Conservation (phyloP, 169 alveolate genomes). For the Plasmodium blacklocki region DNA sequence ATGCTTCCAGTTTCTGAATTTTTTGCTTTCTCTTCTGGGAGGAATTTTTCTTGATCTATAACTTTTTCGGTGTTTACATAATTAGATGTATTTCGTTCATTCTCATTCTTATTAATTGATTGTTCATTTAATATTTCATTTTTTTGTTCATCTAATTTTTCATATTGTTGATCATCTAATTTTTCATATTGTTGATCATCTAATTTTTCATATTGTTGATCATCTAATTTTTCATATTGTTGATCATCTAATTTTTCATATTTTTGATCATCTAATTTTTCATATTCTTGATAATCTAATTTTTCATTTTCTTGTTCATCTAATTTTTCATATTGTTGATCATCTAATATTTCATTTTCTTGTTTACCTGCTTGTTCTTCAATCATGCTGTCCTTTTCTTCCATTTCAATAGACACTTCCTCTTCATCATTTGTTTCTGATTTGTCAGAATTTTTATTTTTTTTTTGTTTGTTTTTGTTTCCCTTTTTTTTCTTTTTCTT, state of each 20-base stretch:
- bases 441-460: neutral
- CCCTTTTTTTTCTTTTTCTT: constrained; percentile 19
- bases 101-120: neutral
- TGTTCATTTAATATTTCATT: neutral
- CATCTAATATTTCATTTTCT: neutral
- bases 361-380: neutral
- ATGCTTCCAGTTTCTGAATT: neutral
- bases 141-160: neutral
- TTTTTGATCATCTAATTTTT: no score
- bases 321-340: neutral
- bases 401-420: neutral
- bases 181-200: neutral
- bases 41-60: neutral
- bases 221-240: neutral
- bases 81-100: neutral
- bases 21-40: neutral
- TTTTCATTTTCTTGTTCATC: no score
- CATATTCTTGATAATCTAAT: no score
- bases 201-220: neutral
- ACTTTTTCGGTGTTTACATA: no score
- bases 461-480: neutral
- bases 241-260: no score
- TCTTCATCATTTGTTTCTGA: neutral
- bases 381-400: neutral
- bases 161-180: neutral